Evolutionary conservation across 2,329 filamentous ascomycete species (phyloP), one percentile per base, ranked within the genome.

Genomic region (Aureobasidium sp.): DNA sequence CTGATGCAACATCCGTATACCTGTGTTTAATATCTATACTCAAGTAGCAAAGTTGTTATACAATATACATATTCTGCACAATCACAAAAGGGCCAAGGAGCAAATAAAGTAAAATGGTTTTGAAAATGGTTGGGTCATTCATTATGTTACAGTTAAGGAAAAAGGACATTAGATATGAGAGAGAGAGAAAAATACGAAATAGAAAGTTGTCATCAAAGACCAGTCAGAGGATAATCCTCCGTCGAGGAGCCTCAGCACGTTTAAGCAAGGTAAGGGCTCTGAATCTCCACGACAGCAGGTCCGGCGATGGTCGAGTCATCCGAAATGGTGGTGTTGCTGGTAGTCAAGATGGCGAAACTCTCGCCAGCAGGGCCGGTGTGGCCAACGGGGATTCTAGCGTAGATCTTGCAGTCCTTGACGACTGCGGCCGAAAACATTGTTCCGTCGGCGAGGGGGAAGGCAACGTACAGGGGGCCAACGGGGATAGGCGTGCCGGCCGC

Each of bases 231-330:
- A 29, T 29, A 29, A 9, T 5, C 27, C 27, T 29, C 27, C 27
- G 27, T 29, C 27, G 27, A 29, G 27, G 4, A 29, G 9, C 27
- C 4, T 2, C 7, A 51, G 13, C 2, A 11, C 49, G 29, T 9
- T 31, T 42, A 54, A 54, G 50, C 37, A 31, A 55, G 17, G 43
- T 7, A 49, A 40, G 23, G 19, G 4, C 21, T 3, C 25, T 21
- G 4, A 17, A 60, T 10, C 46, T 60, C 47, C 10, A 60, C 13
- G 21, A 60, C 37, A 38, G 67, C 68, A 42, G 68, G 68, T 47
- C 68, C 68, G 45, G 68, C 68, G n/a, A 68, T 60, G 38, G 63
- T 69, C 63, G 66, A 67, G 53, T 67, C 66, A 37, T 70, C 68
- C 42, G 65, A 65, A 15, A 67, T 64, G 11, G 23, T 42, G 19